Base-by-base conservation (phyloP, 1,284 basidiomycete genomes). In the Lignosus rhinocerotis region DNA sequence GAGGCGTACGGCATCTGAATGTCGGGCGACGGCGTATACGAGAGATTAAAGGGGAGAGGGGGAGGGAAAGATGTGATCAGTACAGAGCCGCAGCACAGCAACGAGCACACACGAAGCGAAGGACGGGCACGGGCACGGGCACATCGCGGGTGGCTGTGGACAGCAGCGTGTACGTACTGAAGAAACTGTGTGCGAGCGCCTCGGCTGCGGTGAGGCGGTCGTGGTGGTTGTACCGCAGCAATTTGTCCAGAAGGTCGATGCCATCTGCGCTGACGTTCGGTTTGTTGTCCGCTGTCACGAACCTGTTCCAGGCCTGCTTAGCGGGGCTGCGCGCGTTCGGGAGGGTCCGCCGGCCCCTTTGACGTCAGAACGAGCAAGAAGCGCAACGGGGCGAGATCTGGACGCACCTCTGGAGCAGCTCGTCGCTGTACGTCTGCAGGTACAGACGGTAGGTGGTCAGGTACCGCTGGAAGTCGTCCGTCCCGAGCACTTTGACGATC, bases 401-500 rank as follows among this genome's bases (percentile, higher is more conserved):
- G 3, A 66, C 80, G 59, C n/a, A 85, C 83, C 77, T 79, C 58
- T 83, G 83, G 42, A 93, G 76, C 34, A 92, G 79, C 42, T 80
- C 81, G 60, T 88, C 85, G 60, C 84, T 81, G 64, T 89, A 84
- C 4, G 86, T 81, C 69, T 88, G 87, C 62, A 92, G 83, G 59
- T 87, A 90, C 61, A 95, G 91, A 56, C 87, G 82, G 72, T 92
- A 92, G 67, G 83, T 80, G 69, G 86, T 81, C 62, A 92, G 75
- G 70, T 87, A 87, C 17, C 78, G 74, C 73, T 92, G 92, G 21
- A 95, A 85, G 65, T 86, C 84, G 63, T 93, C 92, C 1, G 93
- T 93, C 3, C 93, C 93, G 21, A 96, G 81, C n/a, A 92, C 88
- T 69, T 90, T 90, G 67, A 92, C 79, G 58, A 95, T 94, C 76